phyloP scores from a whole-genome alignment of 1,139 yeast species.

The Waltiozyma solani region DNA sequence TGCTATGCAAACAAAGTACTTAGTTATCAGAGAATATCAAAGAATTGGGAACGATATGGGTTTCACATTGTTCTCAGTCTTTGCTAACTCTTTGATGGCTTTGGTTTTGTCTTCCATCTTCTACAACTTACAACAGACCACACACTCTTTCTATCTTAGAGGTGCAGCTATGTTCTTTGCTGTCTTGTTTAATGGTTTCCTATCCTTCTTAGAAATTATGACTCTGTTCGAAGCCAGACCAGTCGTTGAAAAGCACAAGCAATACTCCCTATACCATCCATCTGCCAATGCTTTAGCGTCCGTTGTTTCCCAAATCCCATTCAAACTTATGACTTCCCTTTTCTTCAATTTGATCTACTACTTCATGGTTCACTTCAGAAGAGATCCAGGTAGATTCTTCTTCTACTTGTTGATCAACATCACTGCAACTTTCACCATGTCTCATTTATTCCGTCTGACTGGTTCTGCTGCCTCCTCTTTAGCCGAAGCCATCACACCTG shows the following conservation, averaged over 20 bases:
- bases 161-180: slow-evolving; percentile 73
- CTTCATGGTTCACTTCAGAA: slow-evolving; percentile 57
- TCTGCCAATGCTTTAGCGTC: slow-evolving; percentile 71
- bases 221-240: slow-evolving; percentile 66
- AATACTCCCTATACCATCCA: slow-evolving; percentile 67
- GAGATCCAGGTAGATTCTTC: slow-evolving; percentile 63
- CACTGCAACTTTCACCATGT: slow-evolving; percentile 51
- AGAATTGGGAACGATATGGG: slow-evolving; percentile 61
- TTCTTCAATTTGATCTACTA: slow-evolving; percentile 54
- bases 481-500: slow-evolving; percentile 66
- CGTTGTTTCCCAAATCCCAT: slow-evolving; percentile 57
- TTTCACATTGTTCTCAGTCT: slow-evolving; percentile 45
- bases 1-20: slow-evolving; percentile 51
- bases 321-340: slow-evolving; percentile 43
- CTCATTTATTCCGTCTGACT: slow-evolving; percentile 60
- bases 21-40: slow-evolving; percentile 51
- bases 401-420: slow-evolving; percentile 47
- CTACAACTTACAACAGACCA: slow-evolving; percentile 41
- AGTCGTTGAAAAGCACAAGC: slow-evolving; percentile 70
- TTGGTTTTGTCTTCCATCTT: slow-evolving; percentile 66
- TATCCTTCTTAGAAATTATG: slow-evolving; percentile 65
- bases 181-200: slow-evolving; percentile 65
- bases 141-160: slow-evolving; percentile 53
- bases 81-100: slow-evolving; percentile 67
- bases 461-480: slow-evolving; percentile 56